Evolutionary conservation across 176 grass and related monocot species (phyloP).

Genomic region (Urochloa ruziziensis): DNA sequence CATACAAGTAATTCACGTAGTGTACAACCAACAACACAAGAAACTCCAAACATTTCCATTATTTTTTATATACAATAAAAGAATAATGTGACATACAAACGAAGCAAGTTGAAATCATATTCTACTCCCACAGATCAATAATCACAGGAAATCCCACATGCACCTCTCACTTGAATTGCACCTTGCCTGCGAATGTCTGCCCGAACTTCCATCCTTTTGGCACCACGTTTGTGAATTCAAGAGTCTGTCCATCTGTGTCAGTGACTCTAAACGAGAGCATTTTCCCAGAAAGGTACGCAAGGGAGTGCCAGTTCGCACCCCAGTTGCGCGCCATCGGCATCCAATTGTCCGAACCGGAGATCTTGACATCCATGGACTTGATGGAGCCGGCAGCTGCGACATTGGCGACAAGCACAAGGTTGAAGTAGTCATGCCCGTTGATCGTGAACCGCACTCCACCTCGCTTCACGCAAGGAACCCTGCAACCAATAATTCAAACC

Average conservation of each 20-base stretch:
- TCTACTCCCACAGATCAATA: no score
- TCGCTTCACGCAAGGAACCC: slow-evolving; percentile 39
- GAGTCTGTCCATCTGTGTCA: not conserved
- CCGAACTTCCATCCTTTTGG: slow-evolving; percentile 37
- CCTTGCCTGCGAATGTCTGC: slow-evolving; percentile 17
- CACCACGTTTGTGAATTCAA: slow-evolving; percentile 28
- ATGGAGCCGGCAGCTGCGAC: slow-evolving; percentile 38
- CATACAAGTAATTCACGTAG: not conserved
- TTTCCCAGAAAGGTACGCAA: not conserved
- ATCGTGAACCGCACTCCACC: slow-evolving; percentile 51
- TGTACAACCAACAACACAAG: no score
- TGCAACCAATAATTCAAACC: slow-evolving; percentile 7
- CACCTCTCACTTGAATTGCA: slow-evolving; percentile 27
- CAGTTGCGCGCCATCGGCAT: slow-evolving; percentile 35
- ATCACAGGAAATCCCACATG: no score
- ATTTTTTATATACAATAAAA: no score
- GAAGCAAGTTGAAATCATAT: no score
- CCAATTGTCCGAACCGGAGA: not conserved
- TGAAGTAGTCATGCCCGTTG: slow-evolving; percentile 43
- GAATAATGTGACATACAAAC: no score
- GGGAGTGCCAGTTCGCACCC: slow-evolving; percentile 46
- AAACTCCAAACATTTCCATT: no score
- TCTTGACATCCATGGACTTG: slow-evolving; percentile 39
- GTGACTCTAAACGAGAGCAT: slow-evolving; percentile 35
- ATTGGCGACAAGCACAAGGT: slow-evolving; percentile 44